Base-by-base conservation (phyloP, 2,329 filamentous ascomycete species). In the Colletotrichum sublineola region DNA sequence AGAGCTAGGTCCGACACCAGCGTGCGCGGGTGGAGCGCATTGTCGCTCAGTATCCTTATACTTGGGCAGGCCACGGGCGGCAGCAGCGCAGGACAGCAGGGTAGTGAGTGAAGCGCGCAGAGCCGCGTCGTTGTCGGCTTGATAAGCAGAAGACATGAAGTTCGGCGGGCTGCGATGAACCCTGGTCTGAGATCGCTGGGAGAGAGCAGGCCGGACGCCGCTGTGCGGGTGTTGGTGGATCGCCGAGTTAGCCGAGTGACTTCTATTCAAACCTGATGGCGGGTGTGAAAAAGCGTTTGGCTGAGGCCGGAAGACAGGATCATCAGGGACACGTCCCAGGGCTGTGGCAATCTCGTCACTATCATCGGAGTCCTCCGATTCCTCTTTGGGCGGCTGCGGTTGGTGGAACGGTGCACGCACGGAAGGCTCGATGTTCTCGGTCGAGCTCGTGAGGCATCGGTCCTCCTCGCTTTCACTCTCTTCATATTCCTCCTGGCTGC, bases 91-190 rank as follows among this genome's bases (percentile, higher is more conserved):
- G n/a, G 96, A 98, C 15, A 99, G 89, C 15, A 99, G 88, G 0
- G 96, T 98, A 0, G 95, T 97, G n/a, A 99, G 87, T 61, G 94
- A 97, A 29, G 96, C 95, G 44, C 96, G 92, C 14, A 99, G 87
- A 2, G 95, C 96, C 40, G 95, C 96, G 77, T 99, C 96, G 77
- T 98, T 95, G 77, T 98, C 95, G 60, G 94, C 92, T 76, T 94
- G 94, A 77, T 94, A 90, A 4, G 90, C 89, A 1, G 94, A 92
- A 0, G 92, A 92, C 79, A 94, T 89, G 80, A 93, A 90, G 80
- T 91, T 93, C 74, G 87, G 82, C 64, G 85, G 78, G 55, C 79
- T 81, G 55, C 82, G 89, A 74, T 85, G 82, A 50, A 83, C 78
- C 56, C 86, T 82, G 12, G 84, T 82, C 73, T 86, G 84, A 20